Evolutionary conservation across 2,329 filamentous ascomycete species (phyloP).

Genomic region (Coniella vitis): DNA sequence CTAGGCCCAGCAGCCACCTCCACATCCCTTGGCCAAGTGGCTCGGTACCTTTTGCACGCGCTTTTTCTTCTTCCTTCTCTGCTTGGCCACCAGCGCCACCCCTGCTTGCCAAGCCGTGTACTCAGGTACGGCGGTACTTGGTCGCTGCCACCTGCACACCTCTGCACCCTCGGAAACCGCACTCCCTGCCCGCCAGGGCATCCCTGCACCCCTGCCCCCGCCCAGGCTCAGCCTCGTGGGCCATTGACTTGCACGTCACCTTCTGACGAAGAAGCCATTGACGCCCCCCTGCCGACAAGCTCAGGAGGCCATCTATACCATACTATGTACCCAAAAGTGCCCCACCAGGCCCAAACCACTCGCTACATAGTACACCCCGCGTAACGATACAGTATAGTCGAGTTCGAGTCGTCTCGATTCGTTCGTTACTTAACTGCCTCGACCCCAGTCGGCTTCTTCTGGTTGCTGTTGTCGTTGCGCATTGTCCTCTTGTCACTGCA

Average conservation of each 20-base stretch:
- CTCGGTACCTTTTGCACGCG: no score
- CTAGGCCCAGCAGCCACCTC: slow-evolving; percentile 6
- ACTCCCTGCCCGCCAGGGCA: neutral
- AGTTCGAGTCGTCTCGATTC: neutral
- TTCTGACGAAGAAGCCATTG: slow-evolving; percentile 15
- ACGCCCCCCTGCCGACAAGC: slow-evolving; percentile 9
- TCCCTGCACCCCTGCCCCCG: slow-evolving; percentile 6
- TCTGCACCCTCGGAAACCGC: neutral
- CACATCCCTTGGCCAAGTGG: slow-evolving; percentile 4
- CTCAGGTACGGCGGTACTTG: slow-evolving; percentile 7
- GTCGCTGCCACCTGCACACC: neutral
- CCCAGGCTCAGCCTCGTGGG: slow-evolving; percentile 16
- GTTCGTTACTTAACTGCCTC: neutral
- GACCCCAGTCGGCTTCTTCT: no score
- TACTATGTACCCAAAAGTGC: slow-evolving; percentile 2
- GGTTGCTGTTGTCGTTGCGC: neutral
- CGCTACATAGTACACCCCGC: slow-evolving; percentile 5
- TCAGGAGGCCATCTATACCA: slow-evolving; percentile 16
- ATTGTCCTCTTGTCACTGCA: neutral
- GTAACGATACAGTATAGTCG: neutral
- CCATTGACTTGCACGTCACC: slow-evolving; percentile 16
- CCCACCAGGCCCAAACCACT: slow-evolving; percentile 8
- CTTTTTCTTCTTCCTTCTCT: neutral
- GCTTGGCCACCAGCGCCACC: no score
- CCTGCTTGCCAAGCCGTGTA: no score